These are phyloP conservation scores for Saraca asoca DNA, from an alignment of 331 rosid species.

Conservation along the genomic window DNA sequence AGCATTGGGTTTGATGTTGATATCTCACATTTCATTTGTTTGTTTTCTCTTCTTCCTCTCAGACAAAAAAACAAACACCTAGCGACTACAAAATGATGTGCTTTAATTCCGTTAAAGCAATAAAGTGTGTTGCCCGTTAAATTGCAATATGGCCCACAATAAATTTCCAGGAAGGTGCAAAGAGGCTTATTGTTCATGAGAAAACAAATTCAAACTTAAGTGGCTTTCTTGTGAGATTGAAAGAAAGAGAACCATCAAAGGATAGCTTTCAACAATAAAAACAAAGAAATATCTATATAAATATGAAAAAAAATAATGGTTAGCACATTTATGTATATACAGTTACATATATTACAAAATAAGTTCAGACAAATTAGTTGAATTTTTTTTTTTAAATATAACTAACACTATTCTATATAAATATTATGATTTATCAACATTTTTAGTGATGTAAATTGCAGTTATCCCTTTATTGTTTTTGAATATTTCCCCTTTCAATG, in stretches of 20 bases:
- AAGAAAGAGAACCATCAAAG: background rate
- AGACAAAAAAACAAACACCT: background rate
- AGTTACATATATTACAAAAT: too few relatives aligned
- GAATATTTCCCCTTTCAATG: too few relatives aligned
- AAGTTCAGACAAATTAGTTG: too few relatives aligned
- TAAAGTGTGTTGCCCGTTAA: conserved; percentile 15
- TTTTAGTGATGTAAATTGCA: too few relatives aligned
- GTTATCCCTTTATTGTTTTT: too few relatives aligned
- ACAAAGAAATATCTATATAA: too few relatives aligned
- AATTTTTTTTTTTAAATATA: too few relatives aligned
- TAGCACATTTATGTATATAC: too few relatives aligned
- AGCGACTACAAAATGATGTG: conserved; percentile 1
- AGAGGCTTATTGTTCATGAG: conserved; percentile 4
- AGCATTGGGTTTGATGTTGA: conserved; percentile 29
- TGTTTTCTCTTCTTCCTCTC: background rate
- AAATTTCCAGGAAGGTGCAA: conserved; percentile 43
- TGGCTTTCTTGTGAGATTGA: background rate
- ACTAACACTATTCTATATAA: too few relatives aligned
- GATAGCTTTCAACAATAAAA: too few relatives aligned
- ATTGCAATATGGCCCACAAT: conserved; percentile 34
- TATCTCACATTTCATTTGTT: conserved; percentile 25
- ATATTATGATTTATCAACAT: too few relatives aligned
- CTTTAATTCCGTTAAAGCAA: conserved; percentile 11
- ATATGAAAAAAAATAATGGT: too few relatives aligned
- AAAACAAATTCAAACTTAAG: background rate